Percentiles rank a stretch among this genome's conserved stretches.
These are phyloP conservation scores for Paraphoma sp. DNA, from an alignment of 2,329 filamentous ascomycete species.

Conservation along the genomic window DNA sequence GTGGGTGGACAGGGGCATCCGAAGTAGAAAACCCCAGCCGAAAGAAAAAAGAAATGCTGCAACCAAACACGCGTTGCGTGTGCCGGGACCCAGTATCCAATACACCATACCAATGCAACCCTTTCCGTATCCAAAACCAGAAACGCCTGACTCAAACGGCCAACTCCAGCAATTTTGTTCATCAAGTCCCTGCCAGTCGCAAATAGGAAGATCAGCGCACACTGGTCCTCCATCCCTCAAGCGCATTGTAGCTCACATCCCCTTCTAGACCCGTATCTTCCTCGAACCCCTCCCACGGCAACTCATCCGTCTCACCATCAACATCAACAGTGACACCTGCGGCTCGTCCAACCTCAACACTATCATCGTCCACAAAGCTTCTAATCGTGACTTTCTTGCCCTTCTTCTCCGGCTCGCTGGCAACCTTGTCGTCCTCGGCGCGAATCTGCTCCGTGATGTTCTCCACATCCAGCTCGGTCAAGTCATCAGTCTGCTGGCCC, in stretches of 20 bases:
- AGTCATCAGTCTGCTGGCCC: constrained; percentile 71
- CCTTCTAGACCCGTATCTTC: constrained; percentile 24
- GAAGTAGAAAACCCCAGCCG: not conserved
- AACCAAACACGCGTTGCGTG: too few relatives aligned
- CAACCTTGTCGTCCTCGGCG: constrained; percentile 45
- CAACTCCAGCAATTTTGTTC: not conserved
- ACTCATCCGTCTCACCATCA: constrained; percentile 40
- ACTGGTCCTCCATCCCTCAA: constrained; percentile 19
- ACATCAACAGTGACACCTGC: constrained; percentile 4
- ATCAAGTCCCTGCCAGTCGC: not conserved
- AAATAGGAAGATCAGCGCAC: constrained; percentile 7
- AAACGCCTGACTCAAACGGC: not conserved
- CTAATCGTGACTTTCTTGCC: constrained; percentile 47
- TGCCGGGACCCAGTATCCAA: not conserved
- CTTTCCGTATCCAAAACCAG: too few relatives aligned
- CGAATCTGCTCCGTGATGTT: constrained; percentile 52
- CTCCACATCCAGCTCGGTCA: constrained; percentile 50
- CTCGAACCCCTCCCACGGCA: constrained; percentile 50
- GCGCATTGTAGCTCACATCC: constrained; percentile 14
- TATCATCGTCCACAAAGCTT: constrained; percentile 40
- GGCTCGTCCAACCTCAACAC: constrained; percentile 20
- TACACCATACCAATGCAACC: not conserved
- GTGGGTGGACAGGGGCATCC: not conserved
- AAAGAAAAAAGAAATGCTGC: not conserved
- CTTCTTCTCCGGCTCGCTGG: constrained; percentile 35